phyloP scores from a whole-genome alignment of 2,329 filamentous ascomycete genomes.

The Daldinia sp. region DNA sequence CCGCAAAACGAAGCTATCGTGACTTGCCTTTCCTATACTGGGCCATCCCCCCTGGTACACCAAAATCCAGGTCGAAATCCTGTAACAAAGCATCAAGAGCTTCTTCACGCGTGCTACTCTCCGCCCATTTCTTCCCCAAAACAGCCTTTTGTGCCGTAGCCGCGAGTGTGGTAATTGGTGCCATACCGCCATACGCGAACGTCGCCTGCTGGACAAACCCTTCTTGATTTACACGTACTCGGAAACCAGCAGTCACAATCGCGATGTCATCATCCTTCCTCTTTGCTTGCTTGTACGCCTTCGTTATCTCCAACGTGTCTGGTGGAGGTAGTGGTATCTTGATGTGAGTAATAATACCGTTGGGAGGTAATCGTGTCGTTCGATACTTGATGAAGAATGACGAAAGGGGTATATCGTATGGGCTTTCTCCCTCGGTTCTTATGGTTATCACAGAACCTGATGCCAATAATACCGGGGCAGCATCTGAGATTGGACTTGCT shows the following conservation, averaged over 20 bases:
- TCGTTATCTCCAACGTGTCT: conserved; percentile 78
- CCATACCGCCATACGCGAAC: conserved; percentile 93
- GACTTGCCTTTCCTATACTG: conserved; percentile 73
- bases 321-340: conserved; percentile 74
- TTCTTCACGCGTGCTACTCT: conserved; percentile 81
- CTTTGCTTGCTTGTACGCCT: conserved; percentile 94
- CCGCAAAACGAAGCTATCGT: neutral
- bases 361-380: conserved; percentile 76
- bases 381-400: conserved; percentile 92
- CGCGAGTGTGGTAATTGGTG: conserved; percentile 82
- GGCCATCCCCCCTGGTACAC: conserved; percentile 94
- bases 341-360: conserved; percentile 84
- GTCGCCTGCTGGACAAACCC: conserved; percentile 75
- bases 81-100: conserved; percentile 82
- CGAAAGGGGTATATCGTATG: conserved; percentile 79
- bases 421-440: conserved; percentile 74
- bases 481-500: conserved; percentile 90
- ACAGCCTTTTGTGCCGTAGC: conserved; percentile 77
- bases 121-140: conserved; percentile 76
- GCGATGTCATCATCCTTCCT: conserved; percentile 97
- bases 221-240: conserved; percentile 72
- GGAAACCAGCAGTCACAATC: conserved; percentile 86
- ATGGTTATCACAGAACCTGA: conserved; percentile 81
- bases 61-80: conserved; percentile 87
- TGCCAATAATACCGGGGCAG: conserved; percentile 90